phyloP scores from a whole-genome alignment of 2,329 filamentous ascomycete species.

The Hymenoscyphus occultus region DNA sequence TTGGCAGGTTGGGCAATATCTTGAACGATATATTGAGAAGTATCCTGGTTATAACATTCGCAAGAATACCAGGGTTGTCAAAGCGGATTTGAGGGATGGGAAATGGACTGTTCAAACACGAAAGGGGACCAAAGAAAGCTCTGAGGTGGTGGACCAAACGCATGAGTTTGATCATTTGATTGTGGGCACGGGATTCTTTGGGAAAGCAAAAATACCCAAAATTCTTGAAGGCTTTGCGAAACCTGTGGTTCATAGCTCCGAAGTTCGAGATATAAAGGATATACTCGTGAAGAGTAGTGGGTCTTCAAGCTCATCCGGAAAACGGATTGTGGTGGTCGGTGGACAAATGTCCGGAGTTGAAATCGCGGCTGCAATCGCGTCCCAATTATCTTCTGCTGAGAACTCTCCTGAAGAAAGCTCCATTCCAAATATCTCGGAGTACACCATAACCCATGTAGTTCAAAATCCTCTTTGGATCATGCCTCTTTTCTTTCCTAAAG shows the following conservation, averaged over 20 bases:
- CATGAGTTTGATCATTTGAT: slow-evolving; percentile 65
- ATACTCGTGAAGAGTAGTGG: slow-evolving; percentile 42
- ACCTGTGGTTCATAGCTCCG: slow-evolving; percentile 65
- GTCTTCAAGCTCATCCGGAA: slow-evolving; percentile 36
- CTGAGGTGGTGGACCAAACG: background rate
- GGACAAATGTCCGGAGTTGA: slow-evolving; percentile 83
- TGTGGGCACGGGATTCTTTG: slow-evolving; percentile 75
- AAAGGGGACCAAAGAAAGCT: slow-evolving; percentile 5
- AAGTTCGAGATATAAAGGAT: slow-evolving; percentile 54
- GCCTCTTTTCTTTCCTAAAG: slow-evolving; percentile 47
- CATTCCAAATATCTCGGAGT: slow-evolving; percentile 46
- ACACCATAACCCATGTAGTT: slow-evolving; percentile 64
- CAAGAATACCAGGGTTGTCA: slow-evolving; percentile 23
- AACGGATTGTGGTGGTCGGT: slow-evolving; percentile 71
- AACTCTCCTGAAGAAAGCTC: slow-evolving; percentile 48
- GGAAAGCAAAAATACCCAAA: slow-evolving; percentile 53
- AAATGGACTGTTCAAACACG: slow-evolving; percentile 26
- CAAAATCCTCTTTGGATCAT: slow-evolving; percentile 71
- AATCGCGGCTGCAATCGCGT: slow-evolving; percentile 68
- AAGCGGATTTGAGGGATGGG: slow-evolving; percentile 14
- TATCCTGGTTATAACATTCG: slow-evolving; percentile 43
- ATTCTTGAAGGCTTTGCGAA: slow-evolving; percentile 37
- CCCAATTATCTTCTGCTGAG: slow-evolving; percentile 63
- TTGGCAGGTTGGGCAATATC: slow-evolving; percentile 72
- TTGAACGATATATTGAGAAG: slow-evolving; percentile 58